phyloP scores from a whole-genome alignment of 352 stramenopile species.

The Phytophthora pistaciae region DNA sequence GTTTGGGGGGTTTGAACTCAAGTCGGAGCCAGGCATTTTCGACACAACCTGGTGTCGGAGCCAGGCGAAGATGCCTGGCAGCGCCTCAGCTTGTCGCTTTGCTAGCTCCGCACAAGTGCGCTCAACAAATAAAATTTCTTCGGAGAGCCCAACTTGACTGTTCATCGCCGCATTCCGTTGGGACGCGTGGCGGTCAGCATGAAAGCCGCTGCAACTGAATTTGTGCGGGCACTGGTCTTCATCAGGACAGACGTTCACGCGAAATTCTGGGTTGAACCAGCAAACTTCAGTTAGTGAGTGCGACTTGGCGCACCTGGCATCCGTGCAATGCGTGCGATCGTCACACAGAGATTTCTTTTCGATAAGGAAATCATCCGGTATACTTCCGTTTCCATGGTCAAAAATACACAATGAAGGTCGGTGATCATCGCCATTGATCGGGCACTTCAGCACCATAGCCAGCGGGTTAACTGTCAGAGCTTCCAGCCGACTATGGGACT shows the following conservation, averaged over 20 bases:
- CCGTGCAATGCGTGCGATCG: not conserved
- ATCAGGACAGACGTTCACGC: not conserved
- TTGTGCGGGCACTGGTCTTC: not conserved
- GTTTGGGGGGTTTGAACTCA: no score
- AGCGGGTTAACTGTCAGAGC: not conserved
- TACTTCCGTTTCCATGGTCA: not conserved
- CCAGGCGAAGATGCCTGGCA: no score
- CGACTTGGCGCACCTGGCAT: not conserved
- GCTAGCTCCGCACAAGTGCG: no score
- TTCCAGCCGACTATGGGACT: not conserved
- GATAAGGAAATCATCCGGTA: not conserved
- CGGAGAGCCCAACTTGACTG: not conserved
- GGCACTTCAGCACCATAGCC: slow-evolving; percentile 2
- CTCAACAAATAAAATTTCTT: not conserved
- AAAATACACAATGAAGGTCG: not conserved
- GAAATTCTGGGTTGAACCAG: slow-evolving; percentile 1
- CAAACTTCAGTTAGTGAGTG: slow-evolving; percentile 1
- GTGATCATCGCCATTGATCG: not conserved
- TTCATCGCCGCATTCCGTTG: not conserved
- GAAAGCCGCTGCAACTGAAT: not conserved
- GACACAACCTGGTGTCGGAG: no score
- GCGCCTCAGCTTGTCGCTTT: no score
- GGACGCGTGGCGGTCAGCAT: not conserved
- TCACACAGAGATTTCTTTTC: slow-evolving; percentile 1
- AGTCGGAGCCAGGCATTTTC: no score